Conservation (phyloP, 106 monocot species). For the Acorus gramineus region DNA sequence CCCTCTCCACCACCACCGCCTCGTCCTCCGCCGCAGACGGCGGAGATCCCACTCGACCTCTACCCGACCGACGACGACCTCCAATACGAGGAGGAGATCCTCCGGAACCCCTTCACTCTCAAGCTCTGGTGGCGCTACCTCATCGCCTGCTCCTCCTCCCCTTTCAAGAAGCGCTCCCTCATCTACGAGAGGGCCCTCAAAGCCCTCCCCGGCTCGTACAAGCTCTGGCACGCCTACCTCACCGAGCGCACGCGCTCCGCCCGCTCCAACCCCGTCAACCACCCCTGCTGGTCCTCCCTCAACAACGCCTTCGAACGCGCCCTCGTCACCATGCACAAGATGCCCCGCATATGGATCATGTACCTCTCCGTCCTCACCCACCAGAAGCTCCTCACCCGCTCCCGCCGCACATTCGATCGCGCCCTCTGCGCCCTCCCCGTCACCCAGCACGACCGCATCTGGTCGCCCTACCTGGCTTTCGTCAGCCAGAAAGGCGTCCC, state of each 20-base stretch:
- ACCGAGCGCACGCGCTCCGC: slow-evolving; percentile 66
- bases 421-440: slow-evolving; percentile 78
- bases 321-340: slow-evolving; percentile 90
- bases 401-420: slow-evolving; percentile 67
- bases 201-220: slow-evolving; percentile 88
- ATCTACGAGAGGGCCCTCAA: slow-evolving; percentile 94
- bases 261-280: slow-evolving; percentile 52
- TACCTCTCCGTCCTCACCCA: slow-evolving; percentile 59
- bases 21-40: neutral
- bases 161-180: slow-evolving; percentile 71
- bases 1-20: too few relatives aligned
- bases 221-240: slow-evolving; percentile 93
- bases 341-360: slow-evolving; percentile 92
- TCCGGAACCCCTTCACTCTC: slow-evolving; percentile 81
- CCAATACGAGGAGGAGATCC: slow-evolving; percentile 84
- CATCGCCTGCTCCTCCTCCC: slow-evolving; percentile 56
- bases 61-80: slow-evolving; percentile 52
- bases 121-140: slow-evolving; percentile 96
- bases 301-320: slow-evolving; percentile 96
- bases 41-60: slow-evolving; percentile 15
- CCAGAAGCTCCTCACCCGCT: slow-evolving; percentile 51
- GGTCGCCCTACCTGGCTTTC: slow-evolving; percentile 60
- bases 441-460: slow-evolving; percentile 89
- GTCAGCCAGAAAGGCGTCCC: slow-evolving; percentile 68
- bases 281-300: slow-evolving; percentile 41